A percentile compares a stretch with the other conserved stretches of the same genome.
These are phyloP conservation scores for Oemleria cerasiformis DNA, from an alignment of 306 rosid genomes.

Conservation along the genomic window DNA sequence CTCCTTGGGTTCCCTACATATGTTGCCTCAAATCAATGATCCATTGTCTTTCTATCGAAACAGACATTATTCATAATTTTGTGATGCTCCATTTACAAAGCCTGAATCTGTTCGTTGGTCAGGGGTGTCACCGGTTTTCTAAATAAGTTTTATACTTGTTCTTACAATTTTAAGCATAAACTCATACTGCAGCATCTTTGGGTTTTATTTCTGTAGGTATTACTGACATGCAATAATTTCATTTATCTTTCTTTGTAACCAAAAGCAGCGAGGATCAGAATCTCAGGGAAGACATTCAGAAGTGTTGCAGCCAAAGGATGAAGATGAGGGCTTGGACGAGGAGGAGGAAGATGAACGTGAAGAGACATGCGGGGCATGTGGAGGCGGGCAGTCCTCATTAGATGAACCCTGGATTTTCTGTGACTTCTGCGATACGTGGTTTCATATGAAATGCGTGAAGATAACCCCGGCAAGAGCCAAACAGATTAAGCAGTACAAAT, in stretches of 20 bases:
- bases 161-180: background rate
- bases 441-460: constrained; percentile 93
- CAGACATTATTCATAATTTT: background rate
- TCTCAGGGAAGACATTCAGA: constrained; percentile 46
- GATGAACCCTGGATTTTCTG: constrained; percentile 97
- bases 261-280: constrained; percentile 55
- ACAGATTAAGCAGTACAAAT: constrained; percentile 91
- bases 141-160: background rate
- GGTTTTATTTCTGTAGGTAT: background rate
- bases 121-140: background rate
- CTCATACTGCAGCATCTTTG: background rate
- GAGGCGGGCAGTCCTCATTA: constrained; percentile 72
- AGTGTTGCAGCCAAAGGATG: constrained; percentile 44
- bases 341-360: constrained; percentile 87
- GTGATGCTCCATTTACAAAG: background rate
- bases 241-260: constrained; percentile 13
- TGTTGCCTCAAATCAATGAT: background rate
- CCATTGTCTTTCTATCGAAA: background rate
- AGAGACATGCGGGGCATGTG: constrained; percentile 91
- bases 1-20: background rate
- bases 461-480: constrained; percentile 90
- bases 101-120: background rate
- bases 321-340: constrained; percentile 67
- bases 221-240: background rate
- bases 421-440: constrained; percentile 90